Base-by-base conservation (phyloP, 1,284 basidiomycete species). In the Waitea zeae region DNA sequence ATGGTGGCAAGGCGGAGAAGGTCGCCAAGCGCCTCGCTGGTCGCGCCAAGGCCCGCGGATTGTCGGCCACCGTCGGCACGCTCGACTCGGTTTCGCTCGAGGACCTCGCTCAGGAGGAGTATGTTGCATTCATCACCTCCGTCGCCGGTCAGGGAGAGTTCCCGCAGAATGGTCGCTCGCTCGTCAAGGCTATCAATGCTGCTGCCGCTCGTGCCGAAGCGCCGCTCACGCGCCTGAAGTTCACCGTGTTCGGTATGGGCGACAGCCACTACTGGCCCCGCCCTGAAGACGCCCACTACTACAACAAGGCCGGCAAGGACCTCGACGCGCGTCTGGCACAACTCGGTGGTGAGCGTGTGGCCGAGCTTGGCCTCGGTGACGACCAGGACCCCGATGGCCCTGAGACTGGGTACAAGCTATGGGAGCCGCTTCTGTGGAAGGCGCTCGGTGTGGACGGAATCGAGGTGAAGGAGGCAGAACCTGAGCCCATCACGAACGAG, bases 241-340 rank as follows among this genome's bases (percentile, higher is more conserved):
- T 73, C 51, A 59, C 79, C 38, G 89, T 98, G 37, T 96, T 98
- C 46, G 92, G 67, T 35, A 83, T 99, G 77, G 93, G 93, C 44
- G 93, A 99, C 58, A 92, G 83, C 51, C 92, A 96, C 59, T 99
- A 99, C 62, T 99, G 93, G 93, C 95, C 95, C 13, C 74, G 95
- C 33, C 70, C 87, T 17, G 92, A 97, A 57, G 93, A 98, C 51
- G 82, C 82, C 19, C 82, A 89, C 49, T 98, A 90, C 57, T 98
- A 96, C 67, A 99, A 98, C 70, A 95, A 92, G 61, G 79, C 95
- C 0, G 75, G 76, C 15, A 95, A 89, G 60, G 93, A 98, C 46
- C 70, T 98, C 32, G 79, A 90, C 56, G 59, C 67, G 18, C 74
- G 78, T 27, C 58, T 96, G 12, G 70, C 75, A 50, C 67, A 70